Evolutionary conservation across 202 grass and related monocot species (phyloP), one percentile per base, ranked within the genome.

Genomic region (Cymbopogon flexuosus): DNA sequence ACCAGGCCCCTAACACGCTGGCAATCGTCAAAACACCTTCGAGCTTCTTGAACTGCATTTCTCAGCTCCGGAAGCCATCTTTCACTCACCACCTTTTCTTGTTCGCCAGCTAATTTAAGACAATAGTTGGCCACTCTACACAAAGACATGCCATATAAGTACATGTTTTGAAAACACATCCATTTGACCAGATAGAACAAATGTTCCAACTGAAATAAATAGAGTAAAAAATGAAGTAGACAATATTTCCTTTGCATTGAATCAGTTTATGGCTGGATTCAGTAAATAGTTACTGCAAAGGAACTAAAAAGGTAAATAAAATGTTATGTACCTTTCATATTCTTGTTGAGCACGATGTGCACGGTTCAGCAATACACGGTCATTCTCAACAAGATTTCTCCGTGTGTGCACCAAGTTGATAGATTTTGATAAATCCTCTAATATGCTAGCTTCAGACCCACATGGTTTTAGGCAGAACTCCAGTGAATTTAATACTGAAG

Each of bases 71-170:
- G 88, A 83, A 99, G 78, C 92, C 90, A 95, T 86, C 84, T 84
- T 69, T 99, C 96, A 42, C 85, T 78, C n/a, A 93, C 88, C 3
- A 90, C 83, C 77, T 92, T 95, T 79, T 99, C 96, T 85, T 94
- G 88, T 81, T 95, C 96, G 8, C 90, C 89, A 4, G 96, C 88
- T 79, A 99, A 84, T 85, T 93, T 99, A 65, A 99, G 85, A 80
- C 92, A 99, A 61, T 99, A 95, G 83, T 93, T 99, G 64, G 86
- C 90, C 86, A 99, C 91, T 82, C 96, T 99, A 80, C 60, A 88
- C 58, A 80, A 79, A 62, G n/a, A 72, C 67, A 72, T 42, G 54
- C 47, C 61, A 76, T 58, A 84, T 78, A 62, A 60, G 59, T 54
- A 64, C 11, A 12, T 46, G 65, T 61, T 27, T 10, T 29, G 40